Base-by-base conservation (phyloP, 352 stramenopile species). In the Pseudoperonospora humuli region DNA sequence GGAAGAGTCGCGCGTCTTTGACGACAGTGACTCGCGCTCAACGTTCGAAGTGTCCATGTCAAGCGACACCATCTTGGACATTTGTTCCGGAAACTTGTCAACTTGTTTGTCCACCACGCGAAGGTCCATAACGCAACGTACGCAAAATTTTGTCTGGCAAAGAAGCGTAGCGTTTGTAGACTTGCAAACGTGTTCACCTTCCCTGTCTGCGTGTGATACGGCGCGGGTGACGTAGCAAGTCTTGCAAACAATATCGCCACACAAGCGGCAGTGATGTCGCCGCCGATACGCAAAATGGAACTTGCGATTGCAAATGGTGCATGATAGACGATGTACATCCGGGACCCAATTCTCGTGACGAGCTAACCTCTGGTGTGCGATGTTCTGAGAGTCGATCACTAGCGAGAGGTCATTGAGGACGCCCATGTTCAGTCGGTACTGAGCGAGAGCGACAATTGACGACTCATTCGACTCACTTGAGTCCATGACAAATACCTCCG, bases 331-430 rank as follows among this genome's bases (percentile, higher is more conserved):
- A 10, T 24, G 55, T 5, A 39, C 29, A 32, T 78, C 66, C 0
- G 67, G 64, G 7, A 81, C 47, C 66, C 69, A 81, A 9, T 68
- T 46, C 11, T 48, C 34, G 2, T 52, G 49, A 7, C 36, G 51
- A 3, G 58, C 40, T 8, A 77, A 28, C 10, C 55, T 44, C 19
- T 78, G 54, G 28, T 65, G 64, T 0, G 64, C 57, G 19, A 81
- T 64, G 40, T 81, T 81, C 27, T 63, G 64, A 0, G 58, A 64
- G 49, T 80, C 66, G 28, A 80, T 77, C 13, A 71, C 66, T 13
- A 77, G 49, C n/a, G 66, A 80, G 15, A 80, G 54, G 28, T 77
- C 69, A 27, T 67, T 74, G 2, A 81, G 46, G 6, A 74, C 44
- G 1, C 66, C 57, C 69, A 81, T 76, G 18, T 49, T 57, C 9